Base-by-base conservation (phyloP, 2,329 filamentous ascomycete genomes). In the Sarocladium strictum region DNA sequence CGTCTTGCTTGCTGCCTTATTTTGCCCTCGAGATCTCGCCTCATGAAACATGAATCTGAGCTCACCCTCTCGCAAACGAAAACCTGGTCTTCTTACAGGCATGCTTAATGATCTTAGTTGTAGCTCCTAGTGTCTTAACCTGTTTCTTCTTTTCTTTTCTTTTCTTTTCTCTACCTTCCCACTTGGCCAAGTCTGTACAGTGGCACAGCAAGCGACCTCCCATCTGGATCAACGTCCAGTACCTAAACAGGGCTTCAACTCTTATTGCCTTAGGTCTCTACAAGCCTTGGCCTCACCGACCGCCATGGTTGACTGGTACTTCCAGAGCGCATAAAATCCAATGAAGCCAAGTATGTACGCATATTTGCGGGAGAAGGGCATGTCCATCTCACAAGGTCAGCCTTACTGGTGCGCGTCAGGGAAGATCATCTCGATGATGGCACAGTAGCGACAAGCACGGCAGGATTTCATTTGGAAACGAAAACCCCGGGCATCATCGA, bases 261-360 rank as follows among this genome's bases (percentile, higher is more conserved):
- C 2, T 79, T 60, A 1, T 59, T 27, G 2, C 75, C 76, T 54
- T 83, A 83, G 2, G 76, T 79, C 1, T 71, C 62, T 3, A 71
- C 60, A 41, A 84, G 76, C 1, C 77, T 76, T 47, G 75, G 62
- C 9, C 81, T 73, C 3, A 81, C 65, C 77, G 76, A 81, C 76
- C 79, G 2, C 74, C 77, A 10, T 75, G 32, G 80, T 74, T 27
- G 67, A 62, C 58, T 76, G 79, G 68, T 77, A 85, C 3, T 83
- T 69, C 58, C 74, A 78, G 1, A 83, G 65, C 61, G 79, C 69
- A 59, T 81, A 85, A 7, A 85, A 63, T 61, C 85, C 81, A 2
- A 79, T 80, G 29, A 84, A 70, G 73, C 84, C 79, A 63, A 84
- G 80, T n/a, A n/a, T n/a, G n/a, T n/a, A n/a, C n/a, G n/a, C 21